Base-by-base conservation (phyloP, 495 filamentous ascomycete genomes). In the Apiosordaria backusii region DNA sequence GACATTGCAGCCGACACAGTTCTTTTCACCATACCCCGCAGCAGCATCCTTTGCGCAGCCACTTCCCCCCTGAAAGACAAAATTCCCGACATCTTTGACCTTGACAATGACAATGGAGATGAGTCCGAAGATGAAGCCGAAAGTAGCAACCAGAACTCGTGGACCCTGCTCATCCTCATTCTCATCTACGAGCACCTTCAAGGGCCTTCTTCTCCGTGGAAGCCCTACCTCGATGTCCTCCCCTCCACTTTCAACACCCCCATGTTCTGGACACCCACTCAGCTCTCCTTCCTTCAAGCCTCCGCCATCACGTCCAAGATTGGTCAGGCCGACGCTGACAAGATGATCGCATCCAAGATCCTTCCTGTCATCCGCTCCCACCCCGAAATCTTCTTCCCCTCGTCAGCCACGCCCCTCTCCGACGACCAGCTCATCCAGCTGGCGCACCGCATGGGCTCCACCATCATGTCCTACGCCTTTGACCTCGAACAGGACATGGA, bases 391-490 rank as follows among this genome's bases (percentile, higher is more conserved):
- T 84, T 89, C 60, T 86, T 82, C 54, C 83, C 82, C 3, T 81
- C 81, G 1, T 78, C 79, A 25, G 72, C 80, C 60, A 71, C 70
- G 53, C 80, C 21, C 4, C 62, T 78, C 7, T 45, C 79, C 19
- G 80, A 85, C 57, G 78, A 82, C 21, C 76, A 84, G 24, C 76
- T 93, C 18, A 70, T 92, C 4, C 67, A 74, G 19, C 79, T 93
- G 7, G 86, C 87, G 35, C 92, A 97, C 75, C 82, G 84, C 10
- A 90, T 97, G 86, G 93, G 89, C 0, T 92, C 89, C 16, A 83
- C 89, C 18, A 95, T 97, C 54, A 97, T 97, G 93, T 89, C 92
- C 4, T 97, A 97, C 74, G 93, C 92, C 1, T 98, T 98, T 70
- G 94, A 97, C 67, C 83, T 98, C 0, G 82, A 84, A 13, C 77